Evolutionary conservation across 2,329 filamentous ascomycete species (phyloP).

Genomic region (Sporothrix curviconia): DNA sequence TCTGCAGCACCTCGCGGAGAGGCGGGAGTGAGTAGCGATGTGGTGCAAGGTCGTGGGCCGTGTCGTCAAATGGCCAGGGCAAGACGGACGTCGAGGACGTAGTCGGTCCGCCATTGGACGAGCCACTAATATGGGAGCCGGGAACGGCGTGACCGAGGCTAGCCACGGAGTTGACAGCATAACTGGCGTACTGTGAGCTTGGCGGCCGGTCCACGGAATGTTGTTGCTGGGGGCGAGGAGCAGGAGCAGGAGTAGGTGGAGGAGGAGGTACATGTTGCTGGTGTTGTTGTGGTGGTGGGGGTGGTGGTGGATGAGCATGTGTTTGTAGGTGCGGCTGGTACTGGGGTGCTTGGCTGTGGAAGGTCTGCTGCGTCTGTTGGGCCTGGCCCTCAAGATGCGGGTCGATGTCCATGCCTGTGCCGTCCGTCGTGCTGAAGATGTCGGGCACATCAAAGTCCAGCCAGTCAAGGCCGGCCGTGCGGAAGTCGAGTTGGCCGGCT

Average conservation of each 20-base stretch:
- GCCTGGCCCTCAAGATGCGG: not conserved
- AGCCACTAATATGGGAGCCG: no score
- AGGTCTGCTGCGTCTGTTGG: not conserved
- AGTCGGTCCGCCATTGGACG: not conserved
- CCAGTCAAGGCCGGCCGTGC: conserved; percentile 16
- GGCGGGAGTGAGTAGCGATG: conserved; percentile 15
- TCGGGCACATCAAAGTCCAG: conserved; percentile 17
- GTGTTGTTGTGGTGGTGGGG: not conserved
- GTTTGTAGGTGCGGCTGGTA: not conserved
- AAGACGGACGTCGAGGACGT: not conserved
- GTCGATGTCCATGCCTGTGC: not conserved
- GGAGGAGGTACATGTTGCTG: not conserved
- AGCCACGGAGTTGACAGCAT: no score
- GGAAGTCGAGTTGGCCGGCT: conserved; percentile 14
- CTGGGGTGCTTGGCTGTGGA: not conserved
- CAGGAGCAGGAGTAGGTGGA: not conserved
- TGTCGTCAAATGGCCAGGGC: conserved; percentile 17
- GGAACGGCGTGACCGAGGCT: no score
- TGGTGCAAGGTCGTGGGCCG: conserved; percentile 1
- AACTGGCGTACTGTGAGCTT: not conserved
- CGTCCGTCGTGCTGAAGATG: not conserved
- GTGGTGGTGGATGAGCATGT: not conserved
- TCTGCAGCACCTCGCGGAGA: conserved; percentile 22
- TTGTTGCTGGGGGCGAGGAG: not conserved
- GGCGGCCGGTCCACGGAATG: not conserved